Evolutionary conservation across 1,284 basidiomycete genomes (phyloP).

Genomic region (Laetiporus sulphureus): DNA sequence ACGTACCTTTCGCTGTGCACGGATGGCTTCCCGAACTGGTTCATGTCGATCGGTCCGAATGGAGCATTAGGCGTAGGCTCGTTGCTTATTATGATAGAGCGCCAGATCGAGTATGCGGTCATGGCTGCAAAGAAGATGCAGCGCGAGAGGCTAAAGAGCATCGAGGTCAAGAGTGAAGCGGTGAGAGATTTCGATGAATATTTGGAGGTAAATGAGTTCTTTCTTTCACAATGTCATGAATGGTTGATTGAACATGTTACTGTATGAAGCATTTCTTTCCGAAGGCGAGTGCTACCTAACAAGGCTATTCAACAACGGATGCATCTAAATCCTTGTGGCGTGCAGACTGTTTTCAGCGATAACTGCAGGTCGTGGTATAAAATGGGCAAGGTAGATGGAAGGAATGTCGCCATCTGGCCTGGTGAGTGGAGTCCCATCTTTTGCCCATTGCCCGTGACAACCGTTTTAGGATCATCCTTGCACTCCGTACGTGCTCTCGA

Average conservation of each 20-base stretch:
- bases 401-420: slow-evolving; percentile 53
- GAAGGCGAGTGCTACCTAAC: slow-evolving; percentile 27
- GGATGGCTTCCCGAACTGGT: slow-evolving; percentile 59
- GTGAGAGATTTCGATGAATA: slow-evolving; percentile 56
- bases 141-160: slow-evolving; percentile 50
- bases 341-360: slow-evolving; percentile 49
- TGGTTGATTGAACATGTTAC: too few species aligned
- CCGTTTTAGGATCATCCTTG: slow-evolving; percentile 50
- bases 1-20: slow-evolving; percentile 50
- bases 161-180: slow-evolving; percentile 50
- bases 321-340: slow-evolving; percentile 47
- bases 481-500: slow-evolving; percentile 43
- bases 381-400: slow-evolving; percentile 49
- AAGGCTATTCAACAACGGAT: too few species aligned
- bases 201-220: slow-evolving; percentile 30
- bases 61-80: slow-evolving; percentile 45
- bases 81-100: slow-evolving; percentile 45
- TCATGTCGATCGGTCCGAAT: slow-evolving; percentile 51
- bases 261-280: slow-evolving; percentile 39
- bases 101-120: slow-evolving; percentile 48
- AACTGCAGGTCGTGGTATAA: slow-evolving; percentile 78
- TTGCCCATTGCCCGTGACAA: too few species aligned
- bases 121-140: slow-evolving; percentile 51
- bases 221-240: too few species aligned
- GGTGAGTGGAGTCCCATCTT: slow-evolving; percentile 34